Evolutionary conservation across 2,329 filamentous ascomycete genomes (phyloP), one percentile per base, ranked within the genome.

Genomic region (Intubia oerlemansii): DNA sequence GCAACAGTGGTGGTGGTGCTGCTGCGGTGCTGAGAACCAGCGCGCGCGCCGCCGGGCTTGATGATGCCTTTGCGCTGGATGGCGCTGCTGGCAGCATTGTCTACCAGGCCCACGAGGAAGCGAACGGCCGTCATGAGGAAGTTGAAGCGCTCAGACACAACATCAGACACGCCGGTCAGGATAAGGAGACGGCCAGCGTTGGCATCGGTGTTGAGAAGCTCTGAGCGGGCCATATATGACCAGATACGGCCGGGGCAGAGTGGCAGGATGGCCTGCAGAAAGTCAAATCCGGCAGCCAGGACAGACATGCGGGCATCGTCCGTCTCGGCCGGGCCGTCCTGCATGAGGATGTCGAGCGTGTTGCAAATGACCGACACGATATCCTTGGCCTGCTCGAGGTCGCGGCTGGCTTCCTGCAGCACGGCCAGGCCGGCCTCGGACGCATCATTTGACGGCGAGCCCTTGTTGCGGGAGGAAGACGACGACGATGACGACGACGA

Each of bases 231-330:
- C 41, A 98, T 62, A 45, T 85, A 79, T 4, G 85, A 82, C 84
- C 88, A 95, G 5, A 92, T 71, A 34, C 84, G 64, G 32, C 76
- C 77, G 1, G 88, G 85, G 29, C 75, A 67, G n/a, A 64, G 76
- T 40, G 62, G 59, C 16, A 88, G 50, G 12, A 90, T 54, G 3
- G 74, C 68, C 39, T 76, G 65, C 21, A 91, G 54, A 42, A 95
- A 93, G 30, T 81, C 73, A 14, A 84, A 52, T 44, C 81, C 91
- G 15, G 77, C 68, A 9, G 57, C 55, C 32, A 73, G 47, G 27
- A 84, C 62, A 2, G 73, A 59, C 17, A 90, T 58, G 20, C 70
- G 65, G 24, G 72, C 51, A 9, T 68, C 65, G 23, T 71, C 68
- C n/a, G 65, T 59, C 21, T 62, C 56, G 10, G 49, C 47, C 14